Percentiles rank a stretch among this genome's conserved stretches.
Conservation (phyloP, 108 stramenopile species). For the Schizochytrium sp. region DNA sequence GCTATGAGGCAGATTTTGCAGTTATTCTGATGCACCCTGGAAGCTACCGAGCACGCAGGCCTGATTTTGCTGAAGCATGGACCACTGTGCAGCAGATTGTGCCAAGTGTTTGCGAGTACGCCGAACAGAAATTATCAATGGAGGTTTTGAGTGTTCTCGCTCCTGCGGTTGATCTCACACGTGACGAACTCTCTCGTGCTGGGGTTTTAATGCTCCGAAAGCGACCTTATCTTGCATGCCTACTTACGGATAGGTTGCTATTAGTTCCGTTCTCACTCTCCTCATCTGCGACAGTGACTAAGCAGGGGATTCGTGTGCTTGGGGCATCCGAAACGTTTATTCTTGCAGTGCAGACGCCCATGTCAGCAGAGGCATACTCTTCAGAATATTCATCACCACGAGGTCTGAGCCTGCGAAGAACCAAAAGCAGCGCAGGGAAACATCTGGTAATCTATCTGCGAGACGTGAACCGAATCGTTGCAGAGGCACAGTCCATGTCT, state of each 20-base stretch:
- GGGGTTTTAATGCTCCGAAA: neutral
- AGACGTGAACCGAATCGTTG: too few relatives aligned
- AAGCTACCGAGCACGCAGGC: neutral
- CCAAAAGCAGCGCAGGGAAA: too few relatives aligned
- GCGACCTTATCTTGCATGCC: neutral
- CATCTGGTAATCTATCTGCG: too few relatives aligned
- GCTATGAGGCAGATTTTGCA: neutral
- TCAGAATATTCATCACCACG: too few relatives aligned
- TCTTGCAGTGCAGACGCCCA: too few relatives aligned
- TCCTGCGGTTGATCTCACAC: neutral
- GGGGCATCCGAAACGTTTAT: too few relatives aligned
- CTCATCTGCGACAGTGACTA: too few relatives aligned
- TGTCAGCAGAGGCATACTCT: too few relatives aligned
- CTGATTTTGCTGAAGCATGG: conserved; percentile 18
- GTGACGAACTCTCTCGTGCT: neutral
- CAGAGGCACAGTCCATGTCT: too few relatives aligned
- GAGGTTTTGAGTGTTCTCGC: neutral
- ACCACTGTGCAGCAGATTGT: neutral
- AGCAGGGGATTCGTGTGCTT: too few relatives aligned
- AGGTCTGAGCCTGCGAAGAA: too few relatives aligned
- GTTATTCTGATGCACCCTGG: neutral
- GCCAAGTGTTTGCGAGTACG: neutral
- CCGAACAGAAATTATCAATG: neutral
- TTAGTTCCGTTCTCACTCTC: neutral
- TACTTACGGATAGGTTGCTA: neutral